Evolutionary conservation across 108 stramenopile genomes (phyloP).

Genomic region (Nitzschia palea): DNA sequence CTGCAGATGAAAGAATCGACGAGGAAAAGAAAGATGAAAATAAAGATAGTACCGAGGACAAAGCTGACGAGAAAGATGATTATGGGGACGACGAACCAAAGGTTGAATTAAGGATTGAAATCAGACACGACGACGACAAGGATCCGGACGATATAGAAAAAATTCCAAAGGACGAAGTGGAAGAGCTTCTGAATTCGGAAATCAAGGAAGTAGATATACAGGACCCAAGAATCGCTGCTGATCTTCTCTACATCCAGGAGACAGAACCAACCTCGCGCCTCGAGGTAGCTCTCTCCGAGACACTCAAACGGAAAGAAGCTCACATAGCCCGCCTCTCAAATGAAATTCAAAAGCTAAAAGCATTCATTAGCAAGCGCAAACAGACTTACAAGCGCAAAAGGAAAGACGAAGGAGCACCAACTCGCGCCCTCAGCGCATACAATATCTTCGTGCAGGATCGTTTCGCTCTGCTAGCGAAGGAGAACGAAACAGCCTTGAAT

Average conservation of each 20-base stretch:
- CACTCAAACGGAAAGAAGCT: conserved; percentile 41
- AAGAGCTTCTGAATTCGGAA: conserved; percentile 7
- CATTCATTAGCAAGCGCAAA: conserved; percentile 72
- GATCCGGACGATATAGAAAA: neutral
- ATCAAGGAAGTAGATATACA: neutral
- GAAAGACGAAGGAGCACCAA: conserved; percentile 75
- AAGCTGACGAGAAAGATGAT: conserved; percentile 5
- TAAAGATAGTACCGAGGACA: conserved; percentile 2
- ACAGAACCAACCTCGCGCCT: conserved; percentile 41
- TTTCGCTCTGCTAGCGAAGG: conserved; percentile 69
- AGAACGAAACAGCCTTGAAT: conserved; percentile 73
- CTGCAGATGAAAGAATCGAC: neutral
- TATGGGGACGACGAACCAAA: conserved; percentile 14
- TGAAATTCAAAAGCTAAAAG: conserved; percentile 68
- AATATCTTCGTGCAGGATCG: conserved; percentile 82
- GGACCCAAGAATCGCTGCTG: conserved; percentile 27
- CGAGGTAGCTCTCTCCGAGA: conserved; percentile 48
- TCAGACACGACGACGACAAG: conserved; percentile 18
- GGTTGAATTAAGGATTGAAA: conserved; percentile 14
- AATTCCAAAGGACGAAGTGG: conserved; percentile 1
- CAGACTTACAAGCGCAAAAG: conserved; percentile 86
- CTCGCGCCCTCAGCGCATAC: conserved; percentile 73
- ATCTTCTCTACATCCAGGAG: conserved; percentile 33
- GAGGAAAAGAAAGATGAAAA: conserved; percentile 3
- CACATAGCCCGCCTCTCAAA: conserved; percentile 48